Percentiles rank a stretch among this genome's conserved stretches.
Conservation (phyloP, 2,329 filamentous ascomycete species). For the Dactylellina sp. region DNA sequence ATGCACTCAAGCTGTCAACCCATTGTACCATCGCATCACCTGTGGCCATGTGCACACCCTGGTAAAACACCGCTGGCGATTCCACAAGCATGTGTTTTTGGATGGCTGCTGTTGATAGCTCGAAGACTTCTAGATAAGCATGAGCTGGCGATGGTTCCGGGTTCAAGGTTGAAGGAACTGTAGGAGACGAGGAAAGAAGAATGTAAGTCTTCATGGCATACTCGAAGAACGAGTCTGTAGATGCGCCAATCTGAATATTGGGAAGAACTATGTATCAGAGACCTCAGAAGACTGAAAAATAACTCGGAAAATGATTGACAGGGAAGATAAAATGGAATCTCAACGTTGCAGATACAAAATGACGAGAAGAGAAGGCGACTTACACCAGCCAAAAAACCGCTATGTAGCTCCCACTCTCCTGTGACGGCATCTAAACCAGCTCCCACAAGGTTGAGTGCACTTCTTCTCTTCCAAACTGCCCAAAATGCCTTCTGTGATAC, state of each 20-base stretch:
- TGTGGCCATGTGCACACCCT: slow-evolving; percentile 87
- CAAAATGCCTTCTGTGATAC: slow-evolving; percentile 93
- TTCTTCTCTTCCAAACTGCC: slow-evolving; percentile 92
- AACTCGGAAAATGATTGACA: not conserved
- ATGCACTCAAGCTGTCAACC: slow-evolving; percentile 96
- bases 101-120: slow-evolving; percentile 85
- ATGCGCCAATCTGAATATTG: slow-evolving; percentile 78
- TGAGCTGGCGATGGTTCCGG: slow-evolving; percentile 32
- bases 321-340: not conserved
- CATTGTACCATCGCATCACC: slow-evolving; percentile 71
- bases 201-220: slow-evolving; percentile 96
- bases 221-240: slow-evolving; percentile 98
- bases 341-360: slow-evolving; percentile 46
- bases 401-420: slow-evolving; percentile 78
- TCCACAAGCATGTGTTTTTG: slow-evolving; percentile 78
- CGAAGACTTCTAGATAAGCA: slow-evolving; percentile 81
- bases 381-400: slow-evolving; percentile 50
- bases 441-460: slow-evolving; percentile 86
- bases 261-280: slow-evolving; percentile 56
- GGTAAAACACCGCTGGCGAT: slow-evolving; percentile 86
- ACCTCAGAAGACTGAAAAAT: slow-evolving; percentile 29
- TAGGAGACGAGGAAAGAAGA: slow-evolving; percentile 72
- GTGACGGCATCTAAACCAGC: slow-evolving; percentile 92
- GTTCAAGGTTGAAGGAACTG: slow-evolving; percentile 44
- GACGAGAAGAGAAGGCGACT: slow-evolving; percentile 7